Conservation (phyloP, 1,284 basidiomycete genomes). For the Anthracocystis setariae region DNA sequence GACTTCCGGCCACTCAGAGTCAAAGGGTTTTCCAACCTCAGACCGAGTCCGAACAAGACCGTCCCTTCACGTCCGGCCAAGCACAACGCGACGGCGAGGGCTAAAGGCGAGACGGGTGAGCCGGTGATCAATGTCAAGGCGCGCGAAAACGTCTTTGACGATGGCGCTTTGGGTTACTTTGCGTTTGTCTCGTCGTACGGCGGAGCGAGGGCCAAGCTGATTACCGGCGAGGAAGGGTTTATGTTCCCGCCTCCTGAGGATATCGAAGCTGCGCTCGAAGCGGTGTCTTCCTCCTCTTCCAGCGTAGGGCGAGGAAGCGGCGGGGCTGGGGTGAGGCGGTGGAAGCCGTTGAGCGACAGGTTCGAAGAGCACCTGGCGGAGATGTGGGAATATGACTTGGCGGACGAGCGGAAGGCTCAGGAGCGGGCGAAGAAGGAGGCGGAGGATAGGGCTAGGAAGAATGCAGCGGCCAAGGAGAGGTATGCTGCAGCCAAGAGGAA, state of each 20-base stretch:
- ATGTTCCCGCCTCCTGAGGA: conserved; percentile 74
- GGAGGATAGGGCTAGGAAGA: conserved; percentile 26
- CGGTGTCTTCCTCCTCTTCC: background rate
- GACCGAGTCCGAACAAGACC: conserved; percentile 11
- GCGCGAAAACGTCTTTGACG: conserved; percentile 83
- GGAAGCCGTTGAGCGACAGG: conserved; percentile 45
- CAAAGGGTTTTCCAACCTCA: conserved; percentile 27
- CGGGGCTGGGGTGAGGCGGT: conserved; percentile 9
- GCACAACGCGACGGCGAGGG: conserved; percentile 5
- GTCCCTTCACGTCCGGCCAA: conserved; percentile 7
- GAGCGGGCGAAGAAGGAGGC: conserved; percentile 20
- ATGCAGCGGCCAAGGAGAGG: conserved; percentile 20
- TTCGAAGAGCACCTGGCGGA: conserved; percentile 52
- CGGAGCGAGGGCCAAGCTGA: conserved; percentile 83
- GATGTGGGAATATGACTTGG: conserved; percentile 50
- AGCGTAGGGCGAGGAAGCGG: background rate
- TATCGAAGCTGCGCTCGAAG: conserved; percentile 50
- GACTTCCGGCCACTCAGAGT: conserved; percentile 82
- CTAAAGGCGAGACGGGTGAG: conserved; percentile 15
- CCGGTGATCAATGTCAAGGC: conserved; percentile 56
- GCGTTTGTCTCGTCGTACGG: conserved; percentile 94
- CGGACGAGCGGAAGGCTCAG: conserved; percentile 49
- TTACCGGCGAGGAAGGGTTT: conserved; percentile 80
- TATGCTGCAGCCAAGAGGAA: conserved; percentile 41
- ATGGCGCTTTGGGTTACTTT: conserved; percentile 94